Base-by-base conservation (phyloP, 176 grass and related monocot species). In the Lolium rigidum region DNA sequence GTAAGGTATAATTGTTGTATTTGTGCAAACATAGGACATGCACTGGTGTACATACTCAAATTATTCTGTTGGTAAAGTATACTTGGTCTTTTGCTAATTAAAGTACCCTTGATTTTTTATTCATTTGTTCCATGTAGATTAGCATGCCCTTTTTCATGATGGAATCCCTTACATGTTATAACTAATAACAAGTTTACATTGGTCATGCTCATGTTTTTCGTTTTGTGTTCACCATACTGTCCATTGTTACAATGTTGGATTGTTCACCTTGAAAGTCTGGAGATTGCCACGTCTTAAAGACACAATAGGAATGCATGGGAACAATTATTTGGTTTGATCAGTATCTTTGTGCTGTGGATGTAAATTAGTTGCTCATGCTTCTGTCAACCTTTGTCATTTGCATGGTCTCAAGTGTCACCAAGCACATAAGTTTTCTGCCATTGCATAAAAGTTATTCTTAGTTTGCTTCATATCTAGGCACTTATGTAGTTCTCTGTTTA, bases 381-480 rank as follows among this genome's bases (percentile, higher is more conserved):
- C 10, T 89, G 61, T 50, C 18, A 66, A 68, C 28, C 61, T 63
- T 74, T 28, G 46, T 72, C 64, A 78, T 78, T 77, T 84, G 48
- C 16, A 63, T 78, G 16, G 16, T n/a, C 15, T 69, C 12, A 16
- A 78, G 8, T 52, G 58, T 78, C 54, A 63, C 35, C 12, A 55
- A 31, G 28, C 11, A 16, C 46, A n/a, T 39, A 70, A 16, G 22
- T 31, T 86, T 63, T 68, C n/a, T 75, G 9, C 6, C 18, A 3
- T 84, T 84, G 11, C 24, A 20, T 76, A 21, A 66, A 10, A 60
- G 24, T 20, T 5, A 10, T 65, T 80, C 0, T 31, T 80, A 49
- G 35, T 66, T 56, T 85, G 49, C 61, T 80, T 81, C 75, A 25
- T 25, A 22, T 60, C 14, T 10, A 69, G 48, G 25, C 16, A 38